phyloP scores from a whole-genome alignment of 2,329 filamentous ascomycete species.

The Botrytis cinerea region DNA sequence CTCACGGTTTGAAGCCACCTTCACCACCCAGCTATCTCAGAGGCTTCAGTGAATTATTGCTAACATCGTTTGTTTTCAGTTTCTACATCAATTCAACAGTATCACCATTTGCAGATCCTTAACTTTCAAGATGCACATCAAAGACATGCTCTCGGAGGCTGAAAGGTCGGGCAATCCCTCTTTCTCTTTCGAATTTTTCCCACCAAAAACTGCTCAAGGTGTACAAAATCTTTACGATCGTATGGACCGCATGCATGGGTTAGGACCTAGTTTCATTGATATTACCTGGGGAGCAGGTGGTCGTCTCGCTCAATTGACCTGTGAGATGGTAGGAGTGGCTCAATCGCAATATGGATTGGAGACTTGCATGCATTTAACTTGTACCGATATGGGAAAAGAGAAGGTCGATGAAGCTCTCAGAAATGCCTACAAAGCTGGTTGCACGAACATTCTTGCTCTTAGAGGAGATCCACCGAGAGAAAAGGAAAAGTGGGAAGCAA shows the following conservation, averaged over 20 bases:
- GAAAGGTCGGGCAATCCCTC: conserved; percentile 77
- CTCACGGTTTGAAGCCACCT: background rate
- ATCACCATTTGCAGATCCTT: conserved; percentile 7
- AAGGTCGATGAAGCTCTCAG: conserved; percentile 88
- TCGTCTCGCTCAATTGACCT: conserved; percentile 85
- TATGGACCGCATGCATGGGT: conserved; percentile 97
- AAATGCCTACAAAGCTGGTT: conserved; percentile 89
- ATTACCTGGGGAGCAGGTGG: conserved; percentile 98
- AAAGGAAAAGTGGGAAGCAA: conserved; percentile 88
- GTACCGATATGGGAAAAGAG: conserved; percentile 93
- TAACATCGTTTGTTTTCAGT: conserved; percentile 22
- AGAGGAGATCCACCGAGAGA: conserved; percentile 92
- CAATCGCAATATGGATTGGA: conserved; percentile 95
- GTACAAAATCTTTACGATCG: conserved; percentile 99
- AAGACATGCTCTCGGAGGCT: conserved; percentile 82
- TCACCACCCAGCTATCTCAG: conserved; percentile 1
- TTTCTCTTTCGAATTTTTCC: conserved; percentile 99
- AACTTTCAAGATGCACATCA: conserved; percentile 80
- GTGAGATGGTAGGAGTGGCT: conserved; percentile 95
- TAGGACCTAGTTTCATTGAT: conserved; percentile 94
- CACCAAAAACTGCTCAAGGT: conserved; percentile 94
- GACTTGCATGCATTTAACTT: conserved; percentile 98
- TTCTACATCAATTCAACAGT: conserved; percentile 5
- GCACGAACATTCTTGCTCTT: conserved; percentile 94
- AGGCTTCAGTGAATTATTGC: conserved; percentile 16